phyloP scores from a whole-genome alignment of 805 yeast genomes.

The Schizosaccharomyces osmophilus region DNA sequence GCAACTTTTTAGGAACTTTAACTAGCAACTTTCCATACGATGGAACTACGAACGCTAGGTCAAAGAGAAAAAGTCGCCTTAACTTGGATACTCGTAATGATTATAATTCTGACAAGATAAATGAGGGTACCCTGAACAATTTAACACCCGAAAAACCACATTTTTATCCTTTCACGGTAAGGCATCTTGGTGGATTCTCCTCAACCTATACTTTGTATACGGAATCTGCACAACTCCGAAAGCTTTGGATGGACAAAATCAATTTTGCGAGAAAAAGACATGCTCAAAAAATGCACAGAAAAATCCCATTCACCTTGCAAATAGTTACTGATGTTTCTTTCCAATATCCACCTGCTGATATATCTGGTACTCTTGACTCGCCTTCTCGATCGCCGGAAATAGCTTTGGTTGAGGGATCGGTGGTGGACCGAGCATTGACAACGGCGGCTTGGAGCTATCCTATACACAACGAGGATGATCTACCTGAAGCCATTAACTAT shows the following conservation, averaged over 20 bases:
- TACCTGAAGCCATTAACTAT: background rate
- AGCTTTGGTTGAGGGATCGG: slow-evolving; percentile 14
- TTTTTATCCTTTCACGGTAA: background rate
- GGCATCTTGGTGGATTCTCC: background rate
- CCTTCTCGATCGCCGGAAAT: slow-evolving; percentile 19
- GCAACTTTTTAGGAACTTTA: slow-evolving; percentile 10
- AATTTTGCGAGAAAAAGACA: slow-evolving; percentile 22
- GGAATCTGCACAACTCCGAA: slow-evolving; percentile 20
- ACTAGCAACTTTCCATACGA: slow-evolving; percentile 4
- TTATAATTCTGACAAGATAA: background rate
- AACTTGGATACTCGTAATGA: background rate
- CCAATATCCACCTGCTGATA: slow-evolving; percentile 27
- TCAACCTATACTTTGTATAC: slow-evolving; percentile 14
- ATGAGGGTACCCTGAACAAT: background rate
- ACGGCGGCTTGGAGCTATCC: slow-evolving; percentile 5
- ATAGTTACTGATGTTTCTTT: slow-evolving; percentile 35
- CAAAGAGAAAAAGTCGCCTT: background rate
- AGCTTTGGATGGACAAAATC: slow-evolving; percentile 32
- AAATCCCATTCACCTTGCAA: slow-evolving; percentile 30
- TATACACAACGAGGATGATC: background rate
- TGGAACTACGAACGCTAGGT: background rate
- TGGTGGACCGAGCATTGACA: slow-evolving; percentile 15
- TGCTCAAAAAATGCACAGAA: slow-evolving; percentile 14
- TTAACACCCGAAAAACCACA: background rate
- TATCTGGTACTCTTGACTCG: background rate